Percentiles rank a stretch among this genome's conserved stretches.
These are phyloP conservation scores for Rhizopogon sp. DNA, from an alignment of 768 basidiomycete genomes.

Conservation along the genomic window DNA sequence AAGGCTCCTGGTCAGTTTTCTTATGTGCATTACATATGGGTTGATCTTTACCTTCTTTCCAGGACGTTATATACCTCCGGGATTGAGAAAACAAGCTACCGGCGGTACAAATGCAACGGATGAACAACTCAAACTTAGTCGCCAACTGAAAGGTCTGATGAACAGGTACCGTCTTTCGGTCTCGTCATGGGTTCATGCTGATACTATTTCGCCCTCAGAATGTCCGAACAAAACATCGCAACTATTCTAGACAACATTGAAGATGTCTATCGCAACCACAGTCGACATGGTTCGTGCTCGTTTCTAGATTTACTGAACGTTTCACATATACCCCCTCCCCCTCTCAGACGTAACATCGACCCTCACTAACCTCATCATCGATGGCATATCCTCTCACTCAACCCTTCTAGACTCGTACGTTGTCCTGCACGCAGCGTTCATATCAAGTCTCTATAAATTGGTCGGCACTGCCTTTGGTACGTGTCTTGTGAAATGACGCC, in stretches of 20 bases:
- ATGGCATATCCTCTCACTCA: constrained; percentile 75
- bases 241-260: constrained; percentile 72
- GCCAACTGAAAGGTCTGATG: constrained; percentile 81
- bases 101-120: constrained; percentile 29
- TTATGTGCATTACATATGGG: neutral
- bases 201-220: constrained; percentile 36
- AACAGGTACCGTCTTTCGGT: constrained; percentile 55
- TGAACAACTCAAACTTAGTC: constrained; percentile 51
- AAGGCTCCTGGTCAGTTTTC: neutral
- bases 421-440: constrained; percentile 80
- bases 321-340: neutral
- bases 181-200: neutral
- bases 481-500: constrained; percentile 14
- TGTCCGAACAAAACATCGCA: constrained; percentile 87
- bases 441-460: constrained; percentile 75
- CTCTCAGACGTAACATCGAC: constrained; percentile 74
- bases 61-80: constrained; percentile 78
- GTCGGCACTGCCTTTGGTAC: constrained; percentile 86
- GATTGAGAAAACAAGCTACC: constrained; percentile 53
- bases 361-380: constrained; percentile 69
- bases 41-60: neutral
- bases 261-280: constrained; percentile 67
- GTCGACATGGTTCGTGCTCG: constrained; percentile 61
- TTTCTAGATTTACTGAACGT: constrained; percentile 7
- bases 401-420: constrained; percentile 87